Evolutionary conservation across 2,329 filamentous ascomycete species (phyloP), one percentile per base, ranked within the genome.

Genomic region (Apiospora kogelbergensis): DNA sequence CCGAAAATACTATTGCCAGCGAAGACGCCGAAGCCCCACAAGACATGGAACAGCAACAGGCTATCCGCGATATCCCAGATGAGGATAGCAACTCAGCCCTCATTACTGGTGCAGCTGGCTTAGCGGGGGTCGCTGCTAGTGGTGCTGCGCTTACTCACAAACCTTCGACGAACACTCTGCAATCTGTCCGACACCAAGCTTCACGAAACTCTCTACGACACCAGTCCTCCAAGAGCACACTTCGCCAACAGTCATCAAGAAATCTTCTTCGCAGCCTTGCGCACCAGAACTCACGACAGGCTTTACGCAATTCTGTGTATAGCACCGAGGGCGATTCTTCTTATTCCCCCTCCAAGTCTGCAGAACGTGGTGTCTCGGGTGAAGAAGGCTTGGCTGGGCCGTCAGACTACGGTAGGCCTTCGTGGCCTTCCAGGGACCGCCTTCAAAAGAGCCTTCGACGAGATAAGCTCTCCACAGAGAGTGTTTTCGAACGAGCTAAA

Each of bases 61-160:
- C 20, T 37, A 37, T 17, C 9, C 53, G 17, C 6, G 53, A 60
- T 37, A n/a, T 60, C 17, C 30, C 53, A 60, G 22, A 41, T n/a
- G 37, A 26, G 7, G 30, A 40, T 22, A 48, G 40, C 5, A 57
- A 64, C 42, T 33, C 24, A 10, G 60, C 46, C 41, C 33, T 70
- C 24, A 24, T 65, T 6, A 60, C 66, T 37, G 68, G 66, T 9
- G 66, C 41, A 11, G 68, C 68, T 66, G 68, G 66, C 22, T 60
- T 63, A 40, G 60, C 66, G 10, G 63, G 48, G 30, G 13, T 70
- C 30, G 48, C 68, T 26, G 68, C 65, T 53, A 65, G 65, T 20
- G 68, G 45, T 33, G 44, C 30, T 26, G 42, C 33, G 48, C 57
- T 69, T 42, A 22, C 65, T 26, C 65, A 67, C 24, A 64, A 67